Conservation (phyloP, 2,329 filamentous ascomycete species). For the Dactylellina leptospora region DNA sequence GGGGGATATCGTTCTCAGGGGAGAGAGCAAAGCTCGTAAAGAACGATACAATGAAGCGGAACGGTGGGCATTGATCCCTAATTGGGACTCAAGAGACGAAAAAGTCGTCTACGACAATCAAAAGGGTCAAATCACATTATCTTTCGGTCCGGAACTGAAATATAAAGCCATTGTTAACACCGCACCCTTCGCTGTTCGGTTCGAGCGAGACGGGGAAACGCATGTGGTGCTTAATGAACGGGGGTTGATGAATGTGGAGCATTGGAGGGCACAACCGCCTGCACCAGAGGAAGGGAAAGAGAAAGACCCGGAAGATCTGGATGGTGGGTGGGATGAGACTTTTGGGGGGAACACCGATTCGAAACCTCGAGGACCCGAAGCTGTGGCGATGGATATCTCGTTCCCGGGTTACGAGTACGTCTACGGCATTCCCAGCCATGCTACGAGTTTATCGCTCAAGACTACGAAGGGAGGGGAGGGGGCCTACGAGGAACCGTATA, state of each 20-base stretch:
- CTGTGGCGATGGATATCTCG: slow-evolving; percentile 86
- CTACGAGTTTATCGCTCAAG: slow-evolving; percentile 85
- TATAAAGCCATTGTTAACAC: slow-evolving; percentile 84
- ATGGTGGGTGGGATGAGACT: slow-evolving; percentile 95
- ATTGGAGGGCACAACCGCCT: slow-evolving; percentile 79
- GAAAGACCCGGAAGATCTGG: slow-evolving; percentile 62
- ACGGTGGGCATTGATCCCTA: slow-evolving; percentile 85
- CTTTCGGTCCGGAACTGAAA: slow-evolving; percentile 77
- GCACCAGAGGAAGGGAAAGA: slow-evolving; percentile 65
- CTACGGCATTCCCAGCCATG: slow-evolving; percentile 92
- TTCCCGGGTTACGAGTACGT: slow-evolving; percentile 93
- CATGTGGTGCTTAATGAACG: slow-evolving; percentile 89
- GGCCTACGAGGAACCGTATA: slow-evolving; percentile 87
- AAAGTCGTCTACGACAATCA: slow-evolving; percentile 64
- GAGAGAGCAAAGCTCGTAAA: slow-evolving; percentile 84
- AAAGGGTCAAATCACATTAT: slow-evolving; percentile 70
- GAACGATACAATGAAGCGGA: slow-evolving; percentile 93
- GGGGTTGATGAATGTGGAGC: slow-evolving; percentile 91
- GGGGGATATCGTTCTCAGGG: slow-evolving; percentile 85
- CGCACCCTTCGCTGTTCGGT: slow-evolving; percentile 83
- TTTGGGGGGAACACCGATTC: slow-evolving; percentile 95
- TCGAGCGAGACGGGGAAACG: slow-evolving; percentile 80
- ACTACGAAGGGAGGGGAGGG: slow-evolving; percentile 88
- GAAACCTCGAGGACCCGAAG: slow-evolving; percentile 91
- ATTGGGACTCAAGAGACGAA: slow-evolving; percentile 73